Conservation (phyloP, 768 basidiomycete genomes). For the Leccinum sublutescens region DNA sequence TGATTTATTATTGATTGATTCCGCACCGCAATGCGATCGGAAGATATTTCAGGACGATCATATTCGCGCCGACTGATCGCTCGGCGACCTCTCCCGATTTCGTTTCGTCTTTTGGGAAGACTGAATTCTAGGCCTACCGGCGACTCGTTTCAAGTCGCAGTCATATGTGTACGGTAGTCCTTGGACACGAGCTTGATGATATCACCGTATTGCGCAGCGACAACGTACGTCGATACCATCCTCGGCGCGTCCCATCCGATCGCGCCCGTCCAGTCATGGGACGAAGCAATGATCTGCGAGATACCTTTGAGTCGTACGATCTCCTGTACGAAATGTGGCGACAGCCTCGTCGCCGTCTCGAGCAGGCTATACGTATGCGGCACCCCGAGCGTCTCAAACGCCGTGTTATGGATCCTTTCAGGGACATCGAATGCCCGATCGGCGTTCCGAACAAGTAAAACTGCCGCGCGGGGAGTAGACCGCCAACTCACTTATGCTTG, state of each 20-base stretch:
- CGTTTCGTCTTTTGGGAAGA: background rate
- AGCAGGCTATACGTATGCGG: constrained; percentile 78
- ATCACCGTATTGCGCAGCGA: no score
- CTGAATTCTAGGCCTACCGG: background rate
- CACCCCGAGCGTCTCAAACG: constrained; percentile 74
- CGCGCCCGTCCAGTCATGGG: no score
- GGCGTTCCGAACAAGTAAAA: constrained; percentile 92
- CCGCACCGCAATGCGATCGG: constrained; percentile 2
- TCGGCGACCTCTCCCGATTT: background rate
- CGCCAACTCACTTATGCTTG: constrained; percentile 36
- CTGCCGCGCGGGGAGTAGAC: constrained; percentile 65
- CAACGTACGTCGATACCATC: no score
- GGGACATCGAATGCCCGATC: constrained; percentile 87
- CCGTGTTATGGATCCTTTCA: constrained; percentile 91
- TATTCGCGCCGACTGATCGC: background rate
- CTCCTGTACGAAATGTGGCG: no score
- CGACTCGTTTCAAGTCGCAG: no score
- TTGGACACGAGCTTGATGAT: no score
- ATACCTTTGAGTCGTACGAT: no score
- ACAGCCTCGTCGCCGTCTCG: constrained; percentile 49
- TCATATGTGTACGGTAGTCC: no score
- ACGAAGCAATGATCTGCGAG: no score
- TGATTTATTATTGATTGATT: constrained; percentile 21
- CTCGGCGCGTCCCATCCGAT: no score
- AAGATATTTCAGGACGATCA: background rate